Conservation (phyloP, 305 asterid species). For the Solanum aculeatissimum region DNA sequence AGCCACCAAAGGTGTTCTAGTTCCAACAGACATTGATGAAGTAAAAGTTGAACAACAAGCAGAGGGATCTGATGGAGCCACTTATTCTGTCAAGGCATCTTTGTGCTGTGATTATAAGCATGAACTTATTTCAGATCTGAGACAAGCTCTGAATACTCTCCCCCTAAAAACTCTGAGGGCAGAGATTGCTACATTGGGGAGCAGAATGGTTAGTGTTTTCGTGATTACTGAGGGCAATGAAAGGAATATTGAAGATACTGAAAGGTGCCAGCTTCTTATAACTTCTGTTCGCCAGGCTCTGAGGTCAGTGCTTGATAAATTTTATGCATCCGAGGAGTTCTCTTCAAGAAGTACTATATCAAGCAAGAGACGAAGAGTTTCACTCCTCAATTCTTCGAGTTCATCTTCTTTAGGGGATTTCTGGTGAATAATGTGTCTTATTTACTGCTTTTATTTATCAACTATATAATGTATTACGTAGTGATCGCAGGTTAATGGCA, state of each 20-base stretch:
- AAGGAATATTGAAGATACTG: slow-evolving; percentile 10
- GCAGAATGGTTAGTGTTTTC: slow-evolving; percentile 60
- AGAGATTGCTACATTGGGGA: slow-evolving; percentile 66
- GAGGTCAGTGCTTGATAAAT: slow-evolving; percentile 54
- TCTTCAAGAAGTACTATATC: slow-evolving; percentile 38
- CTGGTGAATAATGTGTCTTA: slow-evolving; percentile 27
- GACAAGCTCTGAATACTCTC: slow-evolving; percentile 45
- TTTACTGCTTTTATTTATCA: not conserved
- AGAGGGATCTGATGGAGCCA: slow-evolving; percentile 17
- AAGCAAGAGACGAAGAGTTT: slow-evolving; percentile 54
- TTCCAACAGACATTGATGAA: slow-evolving; percentile 68
- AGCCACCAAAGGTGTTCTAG: slow-evolving; percentile 44
- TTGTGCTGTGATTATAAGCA: slow-evolving; percentile 67
- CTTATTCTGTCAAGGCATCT: slow-evolving; percentile 44
- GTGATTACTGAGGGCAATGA: slow-evolving; percentile 31
- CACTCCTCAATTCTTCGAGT: slow-evolving; percentile 31
- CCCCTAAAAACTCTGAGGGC: slow-evolving; percentile 47
- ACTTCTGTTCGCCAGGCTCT: slow-evolving; percentile 43
- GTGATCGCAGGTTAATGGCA: slow-evolving; percentile 14
- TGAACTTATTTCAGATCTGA: slow-evolving; percentile 47
- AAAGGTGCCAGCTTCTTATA: slow-evolving; percentile 24
- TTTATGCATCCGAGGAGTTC: slow-evolving; percentile 71
- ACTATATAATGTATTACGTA: not conserved
- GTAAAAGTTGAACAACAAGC: slow-evolving; percentile 46
- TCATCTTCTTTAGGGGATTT: slow-evolving; percentile 36